Percentiles rank a stretch among this genome's conserved stretches.
Conservation (phyloP, 2,329 filamentous ascomycete genomes). For the Fusarium metavorans region DNA sequence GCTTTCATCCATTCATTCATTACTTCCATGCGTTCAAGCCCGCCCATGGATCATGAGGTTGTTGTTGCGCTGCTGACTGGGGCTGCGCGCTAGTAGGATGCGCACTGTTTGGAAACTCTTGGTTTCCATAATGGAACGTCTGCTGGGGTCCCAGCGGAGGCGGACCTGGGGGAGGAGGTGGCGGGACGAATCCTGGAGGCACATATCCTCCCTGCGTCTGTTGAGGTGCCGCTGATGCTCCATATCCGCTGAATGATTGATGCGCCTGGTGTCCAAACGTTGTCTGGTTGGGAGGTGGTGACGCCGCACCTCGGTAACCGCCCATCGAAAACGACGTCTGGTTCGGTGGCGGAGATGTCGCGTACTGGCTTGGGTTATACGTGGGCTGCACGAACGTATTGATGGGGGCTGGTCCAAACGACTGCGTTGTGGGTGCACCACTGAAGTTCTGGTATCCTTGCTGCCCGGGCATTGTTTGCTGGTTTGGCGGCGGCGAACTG, state of each 20-base stretch:
- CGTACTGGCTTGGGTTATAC: conserved; percentile 71
- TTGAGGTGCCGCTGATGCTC: conserved; percentile 56
- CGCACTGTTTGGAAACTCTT: conserved; percentile 43
- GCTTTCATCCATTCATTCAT: conserved; percentile 6
- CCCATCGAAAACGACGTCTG: conserved; percentile 64
- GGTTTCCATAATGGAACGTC: conserved; percentile 66
- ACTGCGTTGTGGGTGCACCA: conserved; percentile 35
- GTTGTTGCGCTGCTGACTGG: conserved; percentile 51
- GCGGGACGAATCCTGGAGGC: conserved; percentile 70
- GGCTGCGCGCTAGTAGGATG: conserved; percentile 46
- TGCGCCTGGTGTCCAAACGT: conserved; percentile 53
- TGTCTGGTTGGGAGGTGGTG: conserved; percentile 70
- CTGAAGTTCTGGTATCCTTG: conserved; percentile 59
- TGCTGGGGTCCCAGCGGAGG: conserved; percentile 73
- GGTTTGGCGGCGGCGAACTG: conserved; percentile 59
- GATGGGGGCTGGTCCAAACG: conserved; percentile 52
- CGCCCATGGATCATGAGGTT: conserved; percentile 63
- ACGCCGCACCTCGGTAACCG: conserved; percentile 57
- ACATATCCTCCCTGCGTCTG: conserved; percentile 58
- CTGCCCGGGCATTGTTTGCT: conserved; percentile 54
- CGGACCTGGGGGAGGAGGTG: conserved; percentile 72
- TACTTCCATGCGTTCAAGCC: conserved; percentile 66
- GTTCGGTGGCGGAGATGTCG: conserved; percentile 73
- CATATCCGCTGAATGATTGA: conserved; percentile 54
- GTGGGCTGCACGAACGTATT: conserved; percentile 62